phyloP scores from a whole-genome alignment of 139 green algal genomes.

The Nannochloris sp. region DNA sequence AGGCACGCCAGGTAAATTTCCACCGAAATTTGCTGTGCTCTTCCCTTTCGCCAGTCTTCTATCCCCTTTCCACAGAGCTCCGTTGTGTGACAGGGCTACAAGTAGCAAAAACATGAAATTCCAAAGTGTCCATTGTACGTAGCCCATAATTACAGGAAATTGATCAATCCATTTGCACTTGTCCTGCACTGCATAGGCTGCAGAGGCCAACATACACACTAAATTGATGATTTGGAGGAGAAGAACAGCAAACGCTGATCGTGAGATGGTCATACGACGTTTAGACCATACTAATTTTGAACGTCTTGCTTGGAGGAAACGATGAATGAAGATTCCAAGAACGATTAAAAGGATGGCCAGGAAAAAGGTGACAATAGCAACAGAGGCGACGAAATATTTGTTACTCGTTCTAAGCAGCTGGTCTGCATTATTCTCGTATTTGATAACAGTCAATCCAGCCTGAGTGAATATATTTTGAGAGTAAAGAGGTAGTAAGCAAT shows the following conservation, averaged over 20 bases:
- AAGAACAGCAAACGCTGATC: background rate
- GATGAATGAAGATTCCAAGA: background rate
- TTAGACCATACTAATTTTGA: background rate
- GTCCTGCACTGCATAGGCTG: background rate
- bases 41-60: background rate
- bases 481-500: too few relatives aligned
- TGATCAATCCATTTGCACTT: background rate
- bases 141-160: conserved; percentile 1
- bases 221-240: conserved; percentile 1
- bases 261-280: background rate
- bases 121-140: background rate
- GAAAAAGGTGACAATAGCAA: background rate
- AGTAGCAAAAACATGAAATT: conserved; percentile 11
- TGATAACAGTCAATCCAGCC: too few relatives aligned
- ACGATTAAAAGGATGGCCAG: background rate
- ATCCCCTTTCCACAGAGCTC: background rate
- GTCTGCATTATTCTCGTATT: too few relatives aligned
- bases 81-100: background rate
- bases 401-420: too few relatives aligned
- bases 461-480: too few relatives aligned
- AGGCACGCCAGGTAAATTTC: too few relatives aligned
- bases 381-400: background rate
- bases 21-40: too few relatives aligned
- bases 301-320: background rate
- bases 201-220: background rate